Percentiles rank a stretch among this genome's conserved stretches.
These are phyloP conservation scores for Helminthosporium solani DNA, from an alignment of 2,329 filamentous ascomycete species.

Conservation along the genomic window DNA sequence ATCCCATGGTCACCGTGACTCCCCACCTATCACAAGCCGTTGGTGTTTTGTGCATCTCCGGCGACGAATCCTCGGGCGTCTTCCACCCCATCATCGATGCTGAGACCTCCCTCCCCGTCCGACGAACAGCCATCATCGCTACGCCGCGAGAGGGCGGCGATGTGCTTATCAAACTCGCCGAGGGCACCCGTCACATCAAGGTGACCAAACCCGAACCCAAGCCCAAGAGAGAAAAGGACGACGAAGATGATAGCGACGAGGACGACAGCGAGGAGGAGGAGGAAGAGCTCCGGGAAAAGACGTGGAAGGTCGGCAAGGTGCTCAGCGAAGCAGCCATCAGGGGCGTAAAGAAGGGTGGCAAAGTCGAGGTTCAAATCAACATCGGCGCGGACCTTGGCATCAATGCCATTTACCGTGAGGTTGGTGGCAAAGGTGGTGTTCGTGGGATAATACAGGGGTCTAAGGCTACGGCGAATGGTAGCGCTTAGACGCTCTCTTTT, in stretches of 20 bases:
- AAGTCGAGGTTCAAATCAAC: constrained; percentile 93
- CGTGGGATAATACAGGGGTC: constrained; percentile 31
- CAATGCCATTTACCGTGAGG: constrained; percentile 78
- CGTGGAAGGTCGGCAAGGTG: constrained; percentile 82
- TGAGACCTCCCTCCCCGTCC: constrained; percentile 86
- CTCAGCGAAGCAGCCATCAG: constrained; percentile 85
- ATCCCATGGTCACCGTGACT: constrained; percentile 91
- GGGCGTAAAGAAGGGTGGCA: constrained; percentile 81
- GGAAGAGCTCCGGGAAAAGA: constrained; percentile 83
- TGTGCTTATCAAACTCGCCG: constrained; percentile 82
- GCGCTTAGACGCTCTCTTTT: constrained; percentile 18
- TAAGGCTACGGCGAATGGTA: constrained; percentile 31
- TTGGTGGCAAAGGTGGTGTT: constrained; percentile 77
- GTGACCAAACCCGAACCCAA: constrained; percentile 84
- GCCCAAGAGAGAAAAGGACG: constrained; percentile 64
- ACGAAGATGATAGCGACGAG: constrained; percentile 63
- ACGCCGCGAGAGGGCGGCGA: constrained; percentile 81
- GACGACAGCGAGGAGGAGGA: constrained; percentile 70
- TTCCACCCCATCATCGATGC: constrained; percentile 81
- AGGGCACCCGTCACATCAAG: constrained; percentile 89
- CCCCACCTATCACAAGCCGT: constrained; percentile 87
- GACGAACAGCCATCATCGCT: constrained; percentile 76
- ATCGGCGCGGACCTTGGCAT: constrained; percentile 77
- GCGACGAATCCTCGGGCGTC: constrained; percentile 60
- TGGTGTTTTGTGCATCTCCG: constrained; percentile 71